Percentiles rank a stretch among this genome's conserved stretches.
These are phyloP conservation scores for Rhizoclosmatium globosum DNA, from an alignment of 192 early-diverging fungal genomes.

Conservation along the genomic window DNA sequence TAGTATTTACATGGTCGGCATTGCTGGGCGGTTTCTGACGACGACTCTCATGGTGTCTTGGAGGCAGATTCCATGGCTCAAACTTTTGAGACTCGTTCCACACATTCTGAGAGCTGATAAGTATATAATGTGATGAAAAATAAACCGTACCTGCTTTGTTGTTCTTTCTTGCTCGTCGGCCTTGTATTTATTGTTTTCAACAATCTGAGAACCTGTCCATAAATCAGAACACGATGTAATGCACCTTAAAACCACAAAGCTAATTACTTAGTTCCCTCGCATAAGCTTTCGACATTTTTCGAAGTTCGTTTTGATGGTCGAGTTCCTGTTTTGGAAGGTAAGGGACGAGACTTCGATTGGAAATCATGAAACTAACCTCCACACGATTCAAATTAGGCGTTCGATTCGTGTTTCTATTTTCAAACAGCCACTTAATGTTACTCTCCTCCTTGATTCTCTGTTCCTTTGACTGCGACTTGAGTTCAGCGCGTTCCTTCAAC, in stretches of 20 bases:
- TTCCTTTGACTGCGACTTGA: neutral
- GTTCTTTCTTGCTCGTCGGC: neutral
- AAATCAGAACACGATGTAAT: neutral
- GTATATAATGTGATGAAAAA: neutral
- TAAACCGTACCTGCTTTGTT: neutral
- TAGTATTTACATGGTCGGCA: constrained; percentile 17
- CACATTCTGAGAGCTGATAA: neutral
- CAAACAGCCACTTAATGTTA: constrained; percentile 8
- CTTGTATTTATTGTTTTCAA: constrained; percentile 18
- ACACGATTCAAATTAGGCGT: neutral
- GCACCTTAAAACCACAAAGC: neutral
- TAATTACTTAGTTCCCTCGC: constrained; percentile 22
- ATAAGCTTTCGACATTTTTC: constrained; percentile 10
- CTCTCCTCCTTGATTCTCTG: constrained; percentile 4
- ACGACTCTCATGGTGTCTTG: constrained; percentile 2
- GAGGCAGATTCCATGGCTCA: constrained; percentile 11
- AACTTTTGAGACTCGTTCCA: neutral
- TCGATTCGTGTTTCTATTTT: constrained; percentile 6
- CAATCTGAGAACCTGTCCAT: constrained; percentile 25
- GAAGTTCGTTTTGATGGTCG: neutral
- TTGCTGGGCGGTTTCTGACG: constrained; percentile 30
- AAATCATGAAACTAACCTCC: neutral
- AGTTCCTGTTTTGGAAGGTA: neutral
- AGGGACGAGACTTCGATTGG: neutral
- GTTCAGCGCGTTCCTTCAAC: constrained; percentile 28